Percentiles rank a stretch among this genome's conserved stretches.
Evolutionary conservation across 2,329 filamentous ascomycete genomes (phyloP).

Genomic region (Aspergillus uvarum): DNA sequence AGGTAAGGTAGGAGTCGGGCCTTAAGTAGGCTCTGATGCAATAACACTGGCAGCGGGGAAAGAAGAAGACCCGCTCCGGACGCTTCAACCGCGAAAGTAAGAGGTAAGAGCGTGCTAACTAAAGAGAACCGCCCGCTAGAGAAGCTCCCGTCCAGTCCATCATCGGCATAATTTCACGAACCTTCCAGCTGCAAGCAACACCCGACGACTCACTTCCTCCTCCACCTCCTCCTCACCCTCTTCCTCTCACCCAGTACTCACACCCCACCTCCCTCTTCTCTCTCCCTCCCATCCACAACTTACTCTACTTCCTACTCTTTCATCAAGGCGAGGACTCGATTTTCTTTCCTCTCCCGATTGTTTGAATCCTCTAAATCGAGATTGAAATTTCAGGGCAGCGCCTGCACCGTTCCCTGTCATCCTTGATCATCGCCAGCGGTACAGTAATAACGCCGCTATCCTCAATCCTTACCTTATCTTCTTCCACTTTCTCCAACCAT

Average conservation of each 20-base stretch:
- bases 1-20: not conserved
- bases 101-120: not conserved
- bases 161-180: slow-evolving; percentile 26
- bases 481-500: slow-evolving; percentile 10
- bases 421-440: slow-evolving; percentile 28
- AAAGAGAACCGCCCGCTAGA: slow-evolving; percentile 8
- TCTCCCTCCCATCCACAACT: slow-evolving; percentile 7
- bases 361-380: slow-evolving; percentile 10
- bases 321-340: not conserved
- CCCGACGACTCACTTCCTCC: slow-evolving; percentile 10
- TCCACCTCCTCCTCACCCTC: slow-evolving; percentile 10
- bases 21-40: not conserved
- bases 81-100: slow-evolving; percentile 8
- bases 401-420: slow-evolving; percentile 44
- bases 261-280: slow-evolving; percentile 8
- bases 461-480: slow-evolving; percentile 21
- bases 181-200: slow-evolving; percentile 21
- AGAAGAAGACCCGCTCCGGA: slow-evolving; percentile 25
- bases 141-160: slow-evolving; percentile 18
- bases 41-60: slow-evolving; percentile 19
- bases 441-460: slow-evolving; percentile 21
- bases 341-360: not conserved
- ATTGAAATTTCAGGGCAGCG: slow-evolving; percentile 33
- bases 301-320: not conserved
- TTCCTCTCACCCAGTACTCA: not conserved